phyloP scores from a whole-genome alignment of 1,139 yeast genomes.

The Pichia sp. region DNA sequence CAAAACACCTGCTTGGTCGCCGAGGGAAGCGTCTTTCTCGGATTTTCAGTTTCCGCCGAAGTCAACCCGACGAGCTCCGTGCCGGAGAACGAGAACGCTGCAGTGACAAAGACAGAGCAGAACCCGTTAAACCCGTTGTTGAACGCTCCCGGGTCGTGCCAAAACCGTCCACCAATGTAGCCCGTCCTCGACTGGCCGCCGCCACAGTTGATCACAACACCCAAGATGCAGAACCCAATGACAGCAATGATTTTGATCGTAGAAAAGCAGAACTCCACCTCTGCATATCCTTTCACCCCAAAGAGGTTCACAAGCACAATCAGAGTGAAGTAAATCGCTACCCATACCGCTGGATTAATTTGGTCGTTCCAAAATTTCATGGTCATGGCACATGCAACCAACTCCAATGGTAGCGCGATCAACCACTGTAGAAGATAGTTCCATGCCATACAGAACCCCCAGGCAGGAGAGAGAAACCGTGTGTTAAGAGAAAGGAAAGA shows the following conservation, averaged over 20 bases:
- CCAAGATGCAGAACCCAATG: conserved; percentile 47
- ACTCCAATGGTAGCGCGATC: conserved; percentile 60
- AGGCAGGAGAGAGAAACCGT: conserved; percentile 58
- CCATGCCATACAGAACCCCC: conserved; percentile 71
- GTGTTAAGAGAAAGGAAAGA: conserved; percentile 59
- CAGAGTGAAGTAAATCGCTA: conserved; percentile 51
- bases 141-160: conserved; percentile 62
- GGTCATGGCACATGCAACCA: conserved; percentile 64
- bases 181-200: conserved; percentile 56
- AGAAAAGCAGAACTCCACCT: conserved; percentile 26
- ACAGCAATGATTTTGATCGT: conserved; percentile 24
- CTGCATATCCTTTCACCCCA: conserved; percentile 27
- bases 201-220: conserved; percentile 47
- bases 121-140: conserved; percentile 43
- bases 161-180: conserved; percentile 52
- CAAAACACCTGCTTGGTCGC: conserved; percentile 73
- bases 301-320: conserved; percentile 36
- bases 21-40: conserved; percentile 54
- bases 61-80: conserved; percentile 41
- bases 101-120: conserved; percentile 43
- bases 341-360: conserved; percentile 61
- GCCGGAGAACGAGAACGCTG: conserved; percentile 57
- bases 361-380: conserved; percentile 58
- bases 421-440: conserved; percentile 64
- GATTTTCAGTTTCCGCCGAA: conserved; percentile 44